phyloP scores from a whole-genome alignment of 2,329 filamentous ascomycete genomes.

The Helminthosporium solani region DNA sequence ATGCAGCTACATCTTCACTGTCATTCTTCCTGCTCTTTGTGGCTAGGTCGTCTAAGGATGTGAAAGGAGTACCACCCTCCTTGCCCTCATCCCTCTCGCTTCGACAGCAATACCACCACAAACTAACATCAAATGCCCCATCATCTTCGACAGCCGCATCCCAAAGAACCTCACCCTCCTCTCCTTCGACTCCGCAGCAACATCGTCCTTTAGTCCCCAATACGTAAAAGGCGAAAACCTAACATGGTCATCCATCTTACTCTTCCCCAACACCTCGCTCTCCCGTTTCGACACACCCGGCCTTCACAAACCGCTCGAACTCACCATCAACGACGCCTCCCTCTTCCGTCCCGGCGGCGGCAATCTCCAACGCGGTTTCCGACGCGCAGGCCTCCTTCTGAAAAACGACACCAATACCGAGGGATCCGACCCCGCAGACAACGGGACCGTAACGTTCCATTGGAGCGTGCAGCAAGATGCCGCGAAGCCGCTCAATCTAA shows the following conservation, averaged over 20 bases:
- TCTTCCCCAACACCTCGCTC: conserved; percentile 13
- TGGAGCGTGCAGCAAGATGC: conserved; percentile 26
- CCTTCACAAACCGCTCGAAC: conserved; percentile 20
- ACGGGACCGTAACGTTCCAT: conserved; percentile 27
- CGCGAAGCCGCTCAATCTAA: conserved; percentile 20
- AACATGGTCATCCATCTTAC: conserved; percentile 25
- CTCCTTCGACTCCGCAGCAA: conserved; percentile 19
- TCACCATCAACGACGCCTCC: conserved; percentile 26
- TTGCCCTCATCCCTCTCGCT: background rate
- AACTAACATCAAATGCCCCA: conserved; percentile 22
- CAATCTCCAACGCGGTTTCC: conserved; percentile 22
- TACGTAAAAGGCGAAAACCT: conserved; percentile 31
- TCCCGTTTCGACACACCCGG: conserved; percentile 21
- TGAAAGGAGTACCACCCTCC: no score
- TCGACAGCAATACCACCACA: background rate
- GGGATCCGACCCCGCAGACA: conserved; percentile 22
- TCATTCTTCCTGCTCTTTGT: no score
- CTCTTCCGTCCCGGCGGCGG: conserved; percentile 21
- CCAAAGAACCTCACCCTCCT: conserved; percentile 17
- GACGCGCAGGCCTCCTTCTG: conserved; percentile 24
- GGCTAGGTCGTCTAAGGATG: no score
- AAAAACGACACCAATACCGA: conserved; percentile 22
- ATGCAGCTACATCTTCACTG: no score
- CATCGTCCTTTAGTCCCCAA: conserved; percentile 19
- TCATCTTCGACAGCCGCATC: conserved; percentile 34